Conservation (phyloP, 768 basidiomycete species). For the Xerocomus spinulosus region DNA sequence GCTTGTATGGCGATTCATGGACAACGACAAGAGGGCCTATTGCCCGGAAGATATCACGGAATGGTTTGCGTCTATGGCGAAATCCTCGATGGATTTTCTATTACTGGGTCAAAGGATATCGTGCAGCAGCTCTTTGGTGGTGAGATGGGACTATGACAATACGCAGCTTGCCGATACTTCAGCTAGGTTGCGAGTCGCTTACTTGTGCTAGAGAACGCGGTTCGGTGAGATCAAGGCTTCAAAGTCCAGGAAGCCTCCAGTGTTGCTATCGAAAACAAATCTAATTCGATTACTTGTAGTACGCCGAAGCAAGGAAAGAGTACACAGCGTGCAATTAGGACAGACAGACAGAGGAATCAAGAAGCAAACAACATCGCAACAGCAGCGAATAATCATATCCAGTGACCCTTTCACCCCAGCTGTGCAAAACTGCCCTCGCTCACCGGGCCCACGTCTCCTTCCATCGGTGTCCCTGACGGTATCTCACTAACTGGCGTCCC, state of each 20-base stretch:
- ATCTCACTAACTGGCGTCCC: slow-evolving; percentile 56
- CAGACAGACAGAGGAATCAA: background rate
- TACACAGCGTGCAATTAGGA: slow-evolving; percentile 1
- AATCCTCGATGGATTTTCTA: slow-evolving; percentile 12
- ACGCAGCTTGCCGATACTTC: background rate
- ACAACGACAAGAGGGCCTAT: slow-evolving; percentile 2
- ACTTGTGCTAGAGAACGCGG: too few relatives aligned
- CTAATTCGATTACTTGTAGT: slow-evolving; percentile 3
- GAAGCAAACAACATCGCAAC: slow-evolving; percentile 8
- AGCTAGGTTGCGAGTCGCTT: background rate
- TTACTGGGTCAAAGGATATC: slow-evolving; percentile 4
- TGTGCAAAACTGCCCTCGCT: slow-evolving; percentile 52
- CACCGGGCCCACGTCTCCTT: slow-evolving; percentile 53
- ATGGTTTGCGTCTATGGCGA: slow-evolving; percentile 20
- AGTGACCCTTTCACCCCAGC: slow-evolving; percentile 32
- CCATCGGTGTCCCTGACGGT: slow-evolving; percentile 38
- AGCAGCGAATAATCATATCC: slow-evolving; percentile 27
- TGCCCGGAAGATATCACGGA: slow-evolving; percentile 4
- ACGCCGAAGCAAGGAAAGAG: background rate
- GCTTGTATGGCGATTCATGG: slow-evolving; percentile 14
- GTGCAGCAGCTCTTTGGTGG: slow-evolving; percentile 13
- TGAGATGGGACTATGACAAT: background rate
- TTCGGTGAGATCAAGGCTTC: too few relatives aligned
- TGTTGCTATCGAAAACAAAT: background rate
- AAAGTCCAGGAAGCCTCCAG: too few relatives aligned